These are phyloP conservation scores for Rhynchospora tenuis DNA, from an alignment of 176 grass and related monocot species.

Conservation along the genomic window DNA sequence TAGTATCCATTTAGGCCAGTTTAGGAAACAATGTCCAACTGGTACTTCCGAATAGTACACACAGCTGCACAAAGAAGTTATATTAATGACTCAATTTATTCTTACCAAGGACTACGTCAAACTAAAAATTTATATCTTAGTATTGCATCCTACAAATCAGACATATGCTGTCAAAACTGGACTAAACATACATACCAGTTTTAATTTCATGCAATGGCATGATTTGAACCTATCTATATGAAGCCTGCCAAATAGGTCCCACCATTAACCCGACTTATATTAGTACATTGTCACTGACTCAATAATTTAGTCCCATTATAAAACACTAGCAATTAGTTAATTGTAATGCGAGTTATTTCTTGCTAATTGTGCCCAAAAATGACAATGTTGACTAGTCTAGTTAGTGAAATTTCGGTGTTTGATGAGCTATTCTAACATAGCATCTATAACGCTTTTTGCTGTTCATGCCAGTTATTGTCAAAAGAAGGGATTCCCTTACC, in stretches of 20 bases:
- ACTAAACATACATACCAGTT: no score
- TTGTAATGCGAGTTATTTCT: neutral
- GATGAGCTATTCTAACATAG: neutral
- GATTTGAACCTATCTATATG: no score
- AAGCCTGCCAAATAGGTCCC: no score
- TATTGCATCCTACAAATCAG: neutral
- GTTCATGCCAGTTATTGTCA: constrained; percentile 16
- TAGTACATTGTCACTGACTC: no score
- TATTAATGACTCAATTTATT: neutral
- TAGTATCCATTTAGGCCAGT: neutral
- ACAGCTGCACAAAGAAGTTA: neutral
- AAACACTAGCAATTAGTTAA: neutral
- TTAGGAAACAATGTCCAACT: no score
- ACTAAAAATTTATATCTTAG: no score
- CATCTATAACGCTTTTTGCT: neutral
- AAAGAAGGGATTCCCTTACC: neutral
- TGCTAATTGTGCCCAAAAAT: neutral
- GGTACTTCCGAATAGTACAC: no score
- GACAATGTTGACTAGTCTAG: neutral
- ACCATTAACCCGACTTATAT: no score
- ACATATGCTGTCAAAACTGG: neutral
- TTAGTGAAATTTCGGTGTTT: neutral
- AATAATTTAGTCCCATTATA: neutral
- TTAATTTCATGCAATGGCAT: no score
- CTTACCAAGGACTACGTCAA: neutral